phyloP scores from a whole-genome alignment of 2,329 filamentous ascomycete species.

The Chaetomium olivaceum region DNA sequence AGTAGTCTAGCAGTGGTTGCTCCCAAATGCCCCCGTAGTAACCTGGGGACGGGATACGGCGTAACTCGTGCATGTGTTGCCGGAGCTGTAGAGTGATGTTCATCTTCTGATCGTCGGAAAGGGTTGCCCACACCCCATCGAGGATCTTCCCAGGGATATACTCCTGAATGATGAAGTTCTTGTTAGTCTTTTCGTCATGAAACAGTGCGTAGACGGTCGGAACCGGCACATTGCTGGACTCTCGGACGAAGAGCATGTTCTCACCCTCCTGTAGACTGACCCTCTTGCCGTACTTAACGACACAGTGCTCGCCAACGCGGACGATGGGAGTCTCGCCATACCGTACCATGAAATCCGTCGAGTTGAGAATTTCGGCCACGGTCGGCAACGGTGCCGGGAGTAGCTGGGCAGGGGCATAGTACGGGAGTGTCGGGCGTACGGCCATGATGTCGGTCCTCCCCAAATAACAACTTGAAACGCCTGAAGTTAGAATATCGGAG shows the following conservation, averaged over 20 bases:
- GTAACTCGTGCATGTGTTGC: neutral
- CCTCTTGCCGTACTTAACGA: neutral
- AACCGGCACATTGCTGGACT: neutral
- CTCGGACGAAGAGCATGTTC: conserved; percentile 7
- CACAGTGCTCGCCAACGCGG: neutral
- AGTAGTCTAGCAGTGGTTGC: neutral
- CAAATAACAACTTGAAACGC: neutral
- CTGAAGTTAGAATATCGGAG: neutral
- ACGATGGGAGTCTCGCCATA: neutral
- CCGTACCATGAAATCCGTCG: neutral
- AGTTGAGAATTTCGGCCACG: neutral
- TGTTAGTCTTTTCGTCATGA: neutral
- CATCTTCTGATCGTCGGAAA: neutral
- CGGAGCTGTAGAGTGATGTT: neutral
- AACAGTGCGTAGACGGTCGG: conserved; percentile 6
- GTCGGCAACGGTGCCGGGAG: conserved; percentile 7
- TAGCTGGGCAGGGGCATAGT: neutral
- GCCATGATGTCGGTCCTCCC: neutral
- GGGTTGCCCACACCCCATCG: neutral
- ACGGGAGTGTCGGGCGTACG: conserved; percentile 9
- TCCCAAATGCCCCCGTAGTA: conserved; percentile 3
- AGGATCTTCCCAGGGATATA: conserved; percentile 3
- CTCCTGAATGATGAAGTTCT: conserved; percentile 3
- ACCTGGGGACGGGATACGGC: conserved; percentile 3
- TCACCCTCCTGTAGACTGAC: neutral